Base-by-base conservation (phyloP, 495 filamentous ascomycete genomes). In the Aspergillus olivimuriae region DNA sequence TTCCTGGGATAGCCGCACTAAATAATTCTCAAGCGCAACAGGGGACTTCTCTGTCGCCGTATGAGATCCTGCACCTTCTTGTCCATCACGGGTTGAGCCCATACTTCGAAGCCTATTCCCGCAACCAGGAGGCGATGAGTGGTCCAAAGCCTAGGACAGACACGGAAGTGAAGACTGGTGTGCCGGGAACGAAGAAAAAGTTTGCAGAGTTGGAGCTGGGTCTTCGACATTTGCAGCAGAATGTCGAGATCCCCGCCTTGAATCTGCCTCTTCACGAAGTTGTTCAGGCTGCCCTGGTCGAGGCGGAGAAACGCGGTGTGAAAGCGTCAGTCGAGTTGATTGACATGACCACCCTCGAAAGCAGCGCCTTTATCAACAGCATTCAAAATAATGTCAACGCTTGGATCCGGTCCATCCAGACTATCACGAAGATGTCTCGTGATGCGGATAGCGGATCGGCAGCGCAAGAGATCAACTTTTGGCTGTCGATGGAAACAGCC, bases 341-440 rank as follows among this genome's bases (percentile, higher is more conserved):
- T 39, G 84, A 87, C 21, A 47, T 76, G 4, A 61, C 72, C 2
- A 69, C 91, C 17, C 69, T 96, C 17, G 75, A 83, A 31, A 92
- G 94, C 63, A 94, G 85, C 61, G 79, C 80, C 10, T 94, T 97
- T 51, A 80, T 95, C 41, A 99, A 99, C 61, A 90, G 83, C 47
- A 73, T 99, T 20, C 94, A 97, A 57, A 84, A 86, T 41, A 89
- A 79, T 11, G 92, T 95, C 36, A 97, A 95, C 68, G 78, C 81
- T 50, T 99, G 92, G 92, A 96, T 96, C 64, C 89, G 94, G 68
- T 94, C 90, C 8, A 97, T 99, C 47, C 89, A 94, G 63, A 83
- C 84, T n/a, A 90, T 96, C 56, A 97, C 92, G 11, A 92, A 89
- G 67, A 85, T 94, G 72, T 85, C 88, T 24, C 77, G 89, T 50